Evolutionary conservation across 179 eudicot species (phyloP).

Genomic region (Amaranthus tricolor): DNA sequence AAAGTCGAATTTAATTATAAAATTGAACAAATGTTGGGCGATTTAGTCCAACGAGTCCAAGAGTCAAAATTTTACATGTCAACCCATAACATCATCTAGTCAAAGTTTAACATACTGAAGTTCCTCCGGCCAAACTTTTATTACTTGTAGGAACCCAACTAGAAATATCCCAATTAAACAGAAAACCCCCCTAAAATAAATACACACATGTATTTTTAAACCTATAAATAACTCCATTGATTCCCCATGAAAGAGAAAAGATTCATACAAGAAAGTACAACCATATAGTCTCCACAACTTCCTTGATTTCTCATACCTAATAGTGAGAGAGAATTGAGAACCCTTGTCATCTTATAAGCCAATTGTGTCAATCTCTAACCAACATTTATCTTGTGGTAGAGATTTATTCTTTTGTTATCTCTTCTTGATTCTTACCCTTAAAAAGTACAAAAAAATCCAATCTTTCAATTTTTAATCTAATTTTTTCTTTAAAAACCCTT

Average conservation of each 20-base stretch:
- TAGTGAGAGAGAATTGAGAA: too few species aligned
- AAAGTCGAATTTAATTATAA: too few species aligned
- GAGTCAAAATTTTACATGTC: too few species aligned
- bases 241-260: not conserved
- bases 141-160: not conserved
- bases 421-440: slow-evolving; percentile 16
- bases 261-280: not conserved
- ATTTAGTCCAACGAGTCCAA: too few species aligned
- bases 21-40: too few species aligned
- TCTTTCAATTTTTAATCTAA: not conserved
- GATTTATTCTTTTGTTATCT: slow-evolving; percentile 33
- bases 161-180: slow-evolving; percentile 1
- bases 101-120: not conserved
- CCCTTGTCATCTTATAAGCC: too few species aligned
- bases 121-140: not conserved
- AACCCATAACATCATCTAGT: too few species aligned
- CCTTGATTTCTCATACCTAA: not conserved
- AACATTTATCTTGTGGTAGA: slow-evolving; percentile 29
- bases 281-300: not conserved
- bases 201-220: not conserved
- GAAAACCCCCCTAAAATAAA: not conserved
- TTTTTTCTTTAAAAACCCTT: slow-evolving; percentile 8
- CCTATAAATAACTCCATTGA: not conserved
- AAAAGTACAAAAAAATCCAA: not conserved
- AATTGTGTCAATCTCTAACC: not conserved